Conservation (phyloP, 2,329 filamentous ascomycete genomes). For the Exophiala lecanii-corni region DNA sequence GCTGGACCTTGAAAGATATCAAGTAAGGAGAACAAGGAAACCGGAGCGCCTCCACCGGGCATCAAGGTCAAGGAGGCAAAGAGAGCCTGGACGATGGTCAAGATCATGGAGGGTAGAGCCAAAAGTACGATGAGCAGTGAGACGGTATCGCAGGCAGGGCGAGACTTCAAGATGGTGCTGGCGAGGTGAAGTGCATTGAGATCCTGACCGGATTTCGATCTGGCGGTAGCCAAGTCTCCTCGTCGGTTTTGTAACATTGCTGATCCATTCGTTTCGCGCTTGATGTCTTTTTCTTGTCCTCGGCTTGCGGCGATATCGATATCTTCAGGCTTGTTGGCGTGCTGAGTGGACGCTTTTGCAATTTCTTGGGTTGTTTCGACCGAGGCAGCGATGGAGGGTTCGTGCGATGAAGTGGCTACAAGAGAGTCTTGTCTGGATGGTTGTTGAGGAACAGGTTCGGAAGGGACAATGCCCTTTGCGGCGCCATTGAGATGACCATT, state of each 20-base stretch:
- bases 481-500: conserved; percentile 52
- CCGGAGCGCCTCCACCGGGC: conserved; percentile 72
- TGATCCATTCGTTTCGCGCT: conserved; percentile 19
- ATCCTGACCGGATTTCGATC: conserved; percentile 64
- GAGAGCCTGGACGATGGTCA: conserved; percentile 84
- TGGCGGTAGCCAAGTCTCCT: conserved; percentile 66
- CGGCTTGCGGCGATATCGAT: conserved; percentile 5
- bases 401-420: conserved; percentile 9
- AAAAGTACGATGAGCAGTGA: conserved; percentile 94
- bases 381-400: conserved; percentile 4
- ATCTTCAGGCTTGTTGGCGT: conserved; percentile 6
- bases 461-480: conserved; percentile 39
- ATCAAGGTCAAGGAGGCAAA: conserved; percentile 93
- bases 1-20: conserved; percentile 87
- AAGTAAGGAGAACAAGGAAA: conserved; percentile 71
- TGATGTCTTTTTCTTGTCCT: conserved; percentile 11
- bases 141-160: conserved; percentile 89
- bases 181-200: conserved; percentile 71
- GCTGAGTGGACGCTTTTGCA: neutral
- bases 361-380: conserved; percentile 5
- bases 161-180: conserved; percentile 81
- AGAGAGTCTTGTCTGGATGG: conserved; percentile 6
- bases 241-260: conserved; percentile 41
- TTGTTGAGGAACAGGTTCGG: conserved; percentile 20
- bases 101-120: conserved; percentile 80